phyloP scores from a whole-genome alignment of 2,329 filamentous ascomycete species.

The Sarocladium oryzae region DNA sequence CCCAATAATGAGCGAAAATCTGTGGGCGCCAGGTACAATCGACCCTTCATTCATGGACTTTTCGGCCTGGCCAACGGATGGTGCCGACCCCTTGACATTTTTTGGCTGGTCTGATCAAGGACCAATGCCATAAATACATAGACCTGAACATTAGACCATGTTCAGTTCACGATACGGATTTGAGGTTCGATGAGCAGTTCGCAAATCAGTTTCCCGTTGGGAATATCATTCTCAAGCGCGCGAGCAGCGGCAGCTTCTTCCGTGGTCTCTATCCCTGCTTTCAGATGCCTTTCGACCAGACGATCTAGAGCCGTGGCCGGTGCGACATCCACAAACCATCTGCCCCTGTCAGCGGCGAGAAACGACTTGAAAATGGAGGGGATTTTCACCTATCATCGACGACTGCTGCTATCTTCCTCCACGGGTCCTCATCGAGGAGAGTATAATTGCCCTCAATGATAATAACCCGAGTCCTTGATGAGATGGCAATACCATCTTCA shows the following conservation, averaged over 20 bases:
- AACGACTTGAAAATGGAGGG: not conserved
- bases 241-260: conserved; percentile 17
- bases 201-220: conserved; percentile 22
- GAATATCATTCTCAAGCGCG: conserved; percentile 22
- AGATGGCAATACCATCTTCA: conserved; percentile 16
- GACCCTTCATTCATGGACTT: conserved; percentile 20
- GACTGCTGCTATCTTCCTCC: conserved; percentile 33
- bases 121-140: conserved; percentile 10
- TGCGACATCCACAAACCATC: conserved; percentile 24
- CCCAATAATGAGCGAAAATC: not conserved
- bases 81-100: conserved; percentile 16
- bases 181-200: conserved; percentile 18
- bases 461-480: conserved; percentile 37
- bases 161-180: conserved; percentile 19
- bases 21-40: conserved; percentile 11
- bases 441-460: conserved; percentile 47
- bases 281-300: conserved; percentile 19
- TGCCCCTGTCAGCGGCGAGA: conserved; percentile 9
- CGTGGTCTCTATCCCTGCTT: conserved; percentile 21
- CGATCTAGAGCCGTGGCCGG: conserved; percentile 17
- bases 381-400: conserved; percentile 34
- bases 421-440: conserved; percentile 37
- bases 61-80: conserved; percentile 17
- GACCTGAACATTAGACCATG: too few relatives aligned
- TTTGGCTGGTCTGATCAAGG: conserved; percentile 17